These are phyloP conservation scores for Xerocomus potaroensis DNA, from an alignment of 768 basidiomycete genomes.

Conservation along the genomic window DNA sequence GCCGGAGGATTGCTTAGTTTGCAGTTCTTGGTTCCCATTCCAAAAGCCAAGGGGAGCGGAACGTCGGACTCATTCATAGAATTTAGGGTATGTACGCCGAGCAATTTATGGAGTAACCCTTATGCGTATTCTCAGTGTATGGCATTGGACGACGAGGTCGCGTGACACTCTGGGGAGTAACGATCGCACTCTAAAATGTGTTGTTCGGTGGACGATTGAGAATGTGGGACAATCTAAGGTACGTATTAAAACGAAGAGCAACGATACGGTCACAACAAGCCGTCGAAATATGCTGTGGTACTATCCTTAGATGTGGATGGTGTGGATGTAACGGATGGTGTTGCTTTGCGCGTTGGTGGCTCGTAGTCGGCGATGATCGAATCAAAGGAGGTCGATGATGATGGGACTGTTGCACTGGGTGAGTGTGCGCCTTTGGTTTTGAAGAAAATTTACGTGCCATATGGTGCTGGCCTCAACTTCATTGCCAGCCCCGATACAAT, in stretches of 20 bases:
- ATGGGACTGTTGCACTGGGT: slow-evolving; percentile 32
- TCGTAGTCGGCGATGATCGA: slow-evolving; percentile 73
- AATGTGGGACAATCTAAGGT: slow-evolving; percentile 16
- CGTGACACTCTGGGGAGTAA: too few species aligned
- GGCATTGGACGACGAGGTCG: slow-evolving; percentile 30
- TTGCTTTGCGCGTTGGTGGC: slow-evolving; percentile 34
- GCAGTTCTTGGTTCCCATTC: slow-evolving; percentile 80
- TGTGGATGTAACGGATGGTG: slow-evolving; percentile 1
- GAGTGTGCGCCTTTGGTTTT: slow-evolving; percentile 1
- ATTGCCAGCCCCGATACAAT: slow-evolving; percentile 59
- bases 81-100: slow-evolving; percentile 61
- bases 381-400: slow-evolving; percentile 56
- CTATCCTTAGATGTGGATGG: slow-evolving; percentile 22
- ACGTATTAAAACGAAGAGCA: slow-evolving; percentile 6
- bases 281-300: slow-evolving; percentile 39
- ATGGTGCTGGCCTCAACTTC: slow-evolving; percentile 46
- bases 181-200: too few species aligned
- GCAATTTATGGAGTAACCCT: slow-evolving; percentile 1
- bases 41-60: slow-evolving; percentile 35
- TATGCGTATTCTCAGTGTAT: slow-evolving; percentile 22
- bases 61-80: slow-evolving; percentile 74
- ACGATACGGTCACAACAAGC: slow-evolving; percentile 30
- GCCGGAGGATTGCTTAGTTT: slow-evolving; percentile 77
- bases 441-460: slow-evolving; percentile 33
- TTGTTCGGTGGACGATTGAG: background rate